These are phyloP conservation scores for Colletotrichum sp. DNA, from an alignment of 2,329 filamentous ascomycete genomes.

Conservation along the genomic window DNA sequence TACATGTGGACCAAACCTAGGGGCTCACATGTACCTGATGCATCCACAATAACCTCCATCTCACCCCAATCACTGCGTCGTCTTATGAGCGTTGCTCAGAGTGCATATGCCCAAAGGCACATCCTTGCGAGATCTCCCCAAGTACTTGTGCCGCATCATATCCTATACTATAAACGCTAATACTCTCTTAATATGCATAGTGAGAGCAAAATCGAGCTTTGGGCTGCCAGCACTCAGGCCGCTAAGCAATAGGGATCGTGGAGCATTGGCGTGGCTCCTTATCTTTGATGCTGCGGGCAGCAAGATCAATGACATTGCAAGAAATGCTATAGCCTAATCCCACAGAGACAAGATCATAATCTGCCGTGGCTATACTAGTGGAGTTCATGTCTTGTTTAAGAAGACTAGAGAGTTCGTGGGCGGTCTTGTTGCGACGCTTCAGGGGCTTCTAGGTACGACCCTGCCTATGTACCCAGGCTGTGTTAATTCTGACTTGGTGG, in stretches of 20 bases:
- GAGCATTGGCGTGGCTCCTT: constrained; percentile 62
- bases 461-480: constrained; percentile 67
- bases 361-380: constrained; percentile 66
- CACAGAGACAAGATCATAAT: constrained; percentile 70
- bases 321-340: constrained; percentile 63
- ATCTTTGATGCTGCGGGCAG: constrained; percentile 70
- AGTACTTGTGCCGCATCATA: too few species aligned
- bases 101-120: too few species aligned
- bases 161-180: too few species aligned
- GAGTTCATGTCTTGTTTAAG: constrained; percentile 47
- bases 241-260: constrained; percentile 44
- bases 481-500: constrained; percentile 55
- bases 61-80: too few species aligned
- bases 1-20: too few species aligned
- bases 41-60: too few species aligned
- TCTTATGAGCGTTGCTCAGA: too few species aligned
- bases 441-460: constrained; percentile 36
- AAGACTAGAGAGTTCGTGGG: constrained; percentile 55
- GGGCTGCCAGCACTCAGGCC: too few species aligned
- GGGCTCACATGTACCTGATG: too few species aligned
- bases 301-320: constrained; percentile 59
- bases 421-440: constrained; percentile 52
- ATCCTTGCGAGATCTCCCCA: too few species aligned
- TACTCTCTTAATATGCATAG: too few species aligned
- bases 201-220: too few species aligned